phyloP scores from a whole-genome alignment of 352 stramenopile species.

The Globisporangium splendens region DNA sequence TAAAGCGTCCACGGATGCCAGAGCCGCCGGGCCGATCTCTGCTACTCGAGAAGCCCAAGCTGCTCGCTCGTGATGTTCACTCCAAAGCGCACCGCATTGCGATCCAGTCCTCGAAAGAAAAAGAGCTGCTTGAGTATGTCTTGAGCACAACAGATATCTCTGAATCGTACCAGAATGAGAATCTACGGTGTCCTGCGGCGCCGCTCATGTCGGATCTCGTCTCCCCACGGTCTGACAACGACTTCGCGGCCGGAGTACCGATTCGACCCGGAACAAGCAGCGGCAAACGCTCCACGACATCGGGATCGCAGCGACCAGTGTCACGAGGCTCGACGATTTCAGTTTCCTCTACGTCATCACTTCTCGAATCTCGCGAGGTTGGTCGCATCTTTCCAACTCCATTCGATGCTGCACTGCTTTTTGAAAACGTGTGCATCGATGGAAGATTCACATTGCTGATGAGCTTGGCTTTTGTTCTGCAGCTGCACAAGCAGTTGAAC shows the following conservation, averaged over 20 bases:
- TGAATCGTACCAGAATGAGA: slow-evolving; percentile 11
- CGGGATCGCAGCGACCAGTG: slow-evolving; percentile 44
- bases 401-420: not conserved
- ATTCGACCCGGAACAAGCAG: slow-evolving; percentile 56
- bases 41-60: slow-evolving; percentile 72
- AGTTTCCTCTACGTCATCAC: slow-evolving; percentile 45
- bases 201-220: slow-evolving; percentile 41
- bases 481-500: slow-evolving; percentile 49
- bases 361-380: slow-evolving; percentile 60
- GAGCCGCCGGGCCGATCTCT: slow-evolving; percentile 62
- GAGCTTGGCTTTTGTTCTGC: not conserved
- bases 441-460: no score
- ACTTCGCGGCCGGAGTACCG: slow-evolving; percentile 10
- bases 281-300: slow-evolving; percentile 31
- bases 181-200: slow-evolving; percentile 22
- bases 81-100: slow-evolving; percentile 10
- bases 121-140: slow-evolving; percentile 63
- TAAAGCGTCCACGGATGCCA: slow-evolving; percentile 40
- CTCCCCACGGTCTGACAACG: slow-evolving; percentile 14
- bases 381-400: not conserved
- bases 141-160: slow-evolving; percentile 21
- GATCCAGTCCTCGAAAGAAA: slow-evolving; percentile 40
- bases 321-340: slow-evolving; percentile 69
- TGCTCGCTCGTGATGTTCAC: slow-evolving; percentile 44
- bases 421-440: not conserved